A percentile compares a stretch with the other conserved stretches of the same genome.
These are phyloP conservation scores for Astrephomene gubernaculifera DNA, from an alignment of 139 green algal species.

Conservation along the genomic window DNA sequence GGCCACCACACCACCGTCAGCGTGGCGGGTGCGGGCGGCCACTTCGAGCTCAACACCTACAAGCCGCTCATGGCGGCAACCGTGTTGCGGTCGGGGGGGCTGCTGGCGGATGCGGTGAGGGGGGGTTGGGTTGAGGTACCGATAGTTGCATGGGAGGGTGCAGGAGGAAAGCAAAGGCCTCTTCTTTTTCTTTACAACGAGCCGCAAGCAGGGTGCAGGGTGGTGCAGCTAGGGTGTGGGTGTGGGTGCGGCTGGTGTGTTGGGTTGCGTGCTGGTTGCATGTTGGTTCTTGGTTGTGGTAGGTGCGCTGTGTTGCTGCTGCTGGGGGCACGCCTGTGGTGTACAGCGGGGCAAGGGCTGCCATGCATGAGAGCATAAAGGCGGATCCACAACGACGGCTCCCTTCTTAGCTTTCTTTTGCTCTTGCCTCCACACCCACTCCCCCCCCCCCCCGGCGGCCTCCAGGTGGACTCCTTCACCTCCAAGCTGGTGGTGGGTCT, in stretches of 20 bases:
- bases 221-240: background rate
- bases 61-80: conserved; percentile 89
- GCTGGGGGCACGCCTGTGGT: too few species aligned
- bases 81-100: conserved; percentile 43
- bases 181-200: too few species aligned
- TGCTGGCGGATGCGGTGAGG: conserved; percentile 84
- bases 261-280: background rate
- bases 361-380: too few species aligned
- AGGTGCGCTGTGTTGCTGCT: too few species aligned
- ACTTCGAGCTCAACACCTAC: conserved; percentile 98
- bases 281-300: background rate
- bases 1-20: conserved; percentile 90
- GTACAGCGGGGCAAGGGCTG: too few species aligned
- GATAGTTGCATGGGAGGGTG: background rate
- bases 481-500: conserved; percentile 87
- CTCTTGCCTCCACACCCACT: background rate
- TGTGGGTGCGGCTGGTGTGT: background rate
- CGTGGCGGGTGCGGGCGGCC: conserved; percentile 82
- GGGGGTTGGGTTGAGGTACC: background rate
- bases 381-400: background rate
- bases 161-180: too few species aligned
- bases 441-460: too few species aligned
- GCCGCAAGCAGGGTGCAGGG: too few species aligned
- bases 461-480: conserved; percentile 84
- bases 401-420: background rate